Evolutionary conservation across 192 early-diverging fungal species (phyloP).

Genomic region (Coemansia sp.): DNA sequence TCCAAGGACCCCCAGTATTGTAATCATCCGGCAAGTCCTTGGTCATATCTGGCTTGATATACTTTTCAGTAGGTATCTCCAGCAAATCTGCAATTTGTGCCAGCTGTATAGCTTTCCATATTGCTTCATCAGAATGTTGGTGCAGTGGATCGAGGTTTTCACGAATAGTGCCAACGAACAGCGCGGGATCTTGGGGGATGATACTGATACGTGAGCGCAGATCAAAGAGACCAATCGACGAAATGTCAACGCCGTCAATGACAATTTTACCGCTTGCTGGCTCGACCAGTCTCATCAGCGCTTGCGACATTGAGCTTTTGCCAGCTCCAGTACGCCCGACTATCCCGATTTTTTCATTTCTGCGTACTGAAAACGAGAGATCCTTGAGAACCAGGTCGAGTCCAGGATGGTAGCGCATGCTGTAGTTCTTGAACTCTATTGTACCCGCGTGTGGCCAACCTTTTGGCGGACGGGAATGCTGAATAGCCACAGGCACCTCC

Average conservation of each 20-base stretch:
- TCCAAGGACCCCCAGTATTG: not conserved
- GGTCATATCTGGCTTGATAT: slow-evolving; percentile 1
- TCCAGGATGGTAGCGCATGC: slow-evolving; percentile 18
- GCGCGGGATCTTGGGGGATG: slow-evolving; percentile 69
- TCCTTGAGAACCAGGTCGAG: slow-evolving; percentile 19
- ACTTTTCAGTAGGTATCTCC: slow-evolving; percentile 40
- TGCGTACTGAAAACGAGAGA: slow-evolving; percentile 57
- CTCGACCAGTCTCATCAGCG: slow-evolving; percentile 70
- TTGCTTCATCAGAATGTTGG: slow-evolving; percentile 55
- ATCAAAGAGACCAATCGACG: slow-evolving; percentile 57
- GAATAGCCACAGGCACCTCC: slow-evolving; percentile 66
- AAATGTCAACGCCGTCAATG: slow-evolving; percentile 65
- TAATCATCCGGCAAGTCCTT: not conserved
- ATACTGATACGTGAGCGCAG: slow-evolving; percentile 63
- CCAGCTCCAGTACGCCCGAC: slow-evolving; percentile 86
- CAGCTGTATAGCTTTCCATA: slow-evolving; percentile 66
- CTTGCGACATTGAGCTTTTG: slow-evolving; percentile 61
- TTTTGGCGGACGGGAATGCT: slow-evolving; percentile 51
- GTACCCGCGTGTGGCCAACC: slow-evolving; percentile 69
- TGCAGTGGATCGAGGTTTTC: slow-evolving; percentile 70
- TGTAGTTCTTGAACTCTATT: slow-evolving; percentile 55
- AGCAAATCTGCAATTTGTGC: slow-evolving; percentile 22
- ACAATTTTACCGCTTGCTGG: slow-evolving; percentile 50
- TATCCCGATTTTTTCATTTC: slow-evolving; percentile 72
- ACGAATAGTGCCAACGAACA: slow-evolving; percentile 66